Base-by-base conservation (phyloP, 148 eudicot genomes). In the Polygonum aviculare region DNA sequence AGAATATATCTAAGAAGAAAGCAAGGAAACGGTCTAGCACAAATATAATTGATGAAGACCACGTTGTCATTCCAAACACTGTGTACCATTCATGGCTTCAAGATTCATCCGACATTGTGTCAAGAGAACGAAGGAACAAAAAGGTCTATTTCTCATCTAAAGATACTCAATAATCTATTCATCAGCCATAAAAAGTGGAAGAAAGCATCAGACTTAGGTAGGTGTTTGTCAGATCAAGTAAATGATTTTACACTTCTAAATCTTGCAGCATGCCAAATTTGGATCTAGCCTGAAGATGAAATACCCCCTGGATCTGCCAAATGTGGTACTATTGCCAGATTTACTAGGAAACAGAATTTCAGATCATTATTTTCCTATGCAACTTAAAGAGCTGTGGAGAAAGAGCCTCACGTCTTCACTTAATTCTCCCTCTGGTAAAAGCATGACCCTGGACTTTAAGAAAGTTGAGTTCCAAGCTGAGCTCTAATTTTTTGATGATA, bases 41-140 rank as follows among this genome's bases (percentile, higher is more conserved):
- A 35, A 55, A 76, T 72, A 59, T 79, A 14, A 89, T 95, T 89
- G 99, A 95, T 82, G 80, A 84, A 81, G 91, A 87, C 26, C 94
- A 89, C 76, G 89, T 84, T 48, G 87, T 96, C 78, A 88, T 96
- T 55, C 94, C 98, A 39, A 91, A 91, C 79, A 87, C 80, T 15
- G 77, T 88, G 70, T 96, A 91, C 85, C 99, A 96, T 78, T 81
- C 91, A 26, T 96, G 99, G 99, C 97, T 96, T 79, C 91, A 84
- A 81, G 72, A 84, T 81, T 69, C 94, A 36, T 76, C 90, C 74
- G 97, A 93, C 79, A 78, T 88, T 39, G 80, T 83, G 60, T 71
- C 81, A 62, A 85, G 75, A 79, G 88, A 85, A 79, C 88, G 91
- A 72, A 86, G 81, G 70, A 83, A 86, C 73, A 78, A 83, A 79